Percentiles rank a stretch among this genome's conserved stretches.
Evolutionary conservation across 2,329 filamentous ascomycete species (phyloP).

Genomic region (Exserohilum rostratum): DNA sequence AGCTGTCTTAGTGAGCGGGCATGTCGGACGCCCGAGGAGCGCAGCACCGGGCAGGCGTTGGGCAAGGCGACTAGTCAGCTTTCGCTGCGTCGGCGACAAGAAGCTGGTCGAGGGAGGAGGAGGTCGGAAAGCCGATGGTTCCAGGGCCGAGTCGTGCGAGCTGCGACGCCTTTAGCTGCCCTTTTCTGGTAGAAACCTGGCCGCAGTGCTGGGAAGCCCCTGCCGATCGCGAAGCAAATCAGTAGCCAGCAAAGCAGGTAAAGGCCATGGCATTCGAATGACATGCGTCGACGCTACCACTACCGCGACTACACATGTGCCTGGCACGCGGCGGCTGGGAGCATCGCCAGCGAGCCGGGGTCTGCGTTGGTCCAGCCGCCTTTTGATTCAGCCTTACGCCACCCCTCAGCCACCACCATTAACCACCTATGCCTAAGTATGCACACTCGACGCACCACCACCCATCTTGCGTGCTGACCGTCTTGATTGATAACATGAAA

Average conservation of each 20-base stretch:
- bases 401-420: conserved; percentile 12
- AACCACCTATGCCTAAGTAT: no score
- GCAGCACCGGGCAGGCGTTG: not conserved
- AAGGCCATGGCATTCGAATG: not conserved
- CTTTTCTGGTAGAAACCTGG: not conserved
- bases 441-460: not conserved
- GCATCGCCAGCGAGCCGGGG: conserved; percentile 2
- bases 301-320: not conserved
- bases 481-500: no score
- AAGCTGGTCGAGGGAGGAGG: not conserved
- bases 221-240: not conserved
- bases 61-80: conserved; percentile 3
- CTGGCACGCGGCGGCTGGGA: conserved; percentile 14
- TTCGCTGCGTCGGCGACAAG: not conserved
- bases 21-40: conserved; percentile 4
- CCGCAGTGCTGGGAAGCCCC: not conserved
- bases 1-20: conserved; percentile 2
- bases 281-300: conserved; percentile 7
- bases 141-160: not conserved
- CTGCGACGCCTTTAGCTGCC: not conserved
- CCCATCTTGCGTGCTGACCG: no score
- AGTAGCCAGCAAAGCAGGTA: not conserved
- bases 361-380: conserved; percentile 3
- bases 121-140: not conserved
- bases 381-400: conserved; percentile 13